Percentiles rank a stretch among this genome's conserved stretches.
Conservation (phyloP, 2,329 filamentous ascomycete species). For the Fusarium tanahbumbuense region DNA sequence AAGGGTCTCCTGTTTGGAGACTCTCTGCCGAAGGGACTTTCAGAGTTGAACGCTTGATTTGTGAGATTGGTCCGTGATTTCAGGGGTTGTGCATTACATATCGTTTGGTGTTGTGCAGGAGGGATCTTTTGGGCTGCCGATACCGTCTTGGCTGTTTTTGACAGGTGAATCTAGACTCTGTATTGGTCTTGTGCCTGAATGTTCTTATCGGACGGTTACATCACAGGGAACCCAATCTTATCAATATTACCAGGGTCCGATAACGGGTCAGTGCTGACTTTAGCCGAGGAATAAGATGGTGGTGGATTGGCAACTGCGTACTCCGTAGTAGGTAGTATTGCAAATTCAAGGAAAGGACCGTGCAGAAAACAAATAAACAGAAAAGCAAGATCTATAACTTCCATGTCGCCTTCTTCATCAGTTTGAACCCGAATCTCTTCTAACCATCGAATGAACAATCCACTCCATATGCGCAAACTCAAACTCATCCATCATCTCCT, state of each 20-base stretch:
- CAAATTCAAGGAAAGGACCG: background rate
- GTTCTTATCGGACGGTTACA: background rate
- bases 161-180: background rate
- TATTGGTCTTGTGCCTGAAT: background rate
- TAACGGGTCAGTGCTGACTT: background rate
- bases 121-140: background rate
- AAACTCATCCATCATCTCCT: slow-evolving; percentile 15
- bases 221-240: background rate
- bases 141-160: slow-evolving; percentile 5
- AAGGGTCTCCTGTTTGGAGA: background rate
- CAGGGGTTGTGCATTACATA: background rate
- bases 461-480: background rate
- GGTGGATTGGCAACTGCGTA: background rate
- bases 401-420: background rate
- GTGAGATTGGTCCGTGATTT: slow-evolving; percentile 4
- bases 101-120: background rate
- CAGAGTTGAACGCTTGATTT: background rate
- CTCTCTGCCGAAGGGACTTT: background rate
- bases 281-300: background rate
- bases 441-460: background rate
- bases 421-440: rapidly evolving
- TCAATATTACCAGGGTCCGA: background rate
- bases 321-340: no score
- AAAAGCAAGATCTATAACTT: background rate
- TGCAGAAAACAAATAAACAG: background rate